phyloP scores from a whole-genome alignment of 768 basidiomycete species.

The Cystoderma amianthinum region DNA sequence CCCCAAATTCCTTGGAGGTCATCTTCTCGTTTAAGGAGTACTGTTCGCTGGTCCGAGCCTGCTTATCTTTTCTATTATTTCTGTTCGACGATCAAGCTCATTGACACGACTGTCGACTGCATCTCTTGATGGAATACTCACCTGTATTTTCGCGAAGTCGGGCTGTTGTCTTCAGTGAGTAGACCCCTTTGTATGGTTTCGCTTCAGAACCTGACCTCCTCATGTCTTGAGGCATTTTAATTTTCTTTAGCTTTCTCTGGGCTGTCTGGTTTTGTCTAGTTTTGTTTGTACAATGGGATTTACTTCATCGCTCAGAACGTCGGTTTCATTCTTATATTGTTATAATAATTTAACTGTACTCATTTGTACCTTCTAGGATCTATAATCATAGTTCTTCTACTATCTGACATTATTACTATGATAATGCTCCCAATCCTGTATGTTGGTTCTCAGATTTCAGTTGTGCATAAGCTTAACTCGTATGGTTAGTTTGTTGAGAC shows the following conservation, averaged over 20 bases:
- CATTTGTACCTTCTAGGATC: not conserved
- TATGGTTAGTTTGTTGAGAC: not conserved
- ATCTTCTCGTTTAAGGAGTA: too few species aligned
- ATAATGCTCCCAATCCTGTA: not conserved
- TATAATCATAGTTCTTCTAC: not conserved
- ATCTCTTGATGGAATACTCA: not conserved
- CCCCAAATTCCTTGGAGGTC: too few species aligned
- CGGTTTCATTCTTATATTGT: not conserved
- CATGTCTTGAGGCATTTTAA: not conserved
- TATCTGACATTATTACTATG: not conserved
- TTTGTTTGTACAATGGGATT: not conserved
- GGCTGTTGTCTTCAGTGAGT: not conserved
- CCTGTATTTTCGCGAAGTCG: not conserved
- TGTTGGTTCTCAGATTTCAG: not conserved
- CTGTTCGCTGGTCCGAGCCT: too few species aligned
- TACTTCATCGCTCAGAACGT: not conserved
- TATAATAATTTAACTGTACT: not conserved
- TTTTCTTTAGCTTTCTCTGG: not conserved
- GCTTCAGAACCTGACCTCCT: not conserved
- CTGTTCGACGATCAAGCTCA: too few species aligned
- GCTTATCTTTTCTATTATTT: too few species aligned
- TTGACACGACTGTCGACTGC: too few species aligned
- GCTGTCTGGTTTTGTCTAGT: not conserved
- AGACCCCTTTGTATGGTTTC: too few species aligned
- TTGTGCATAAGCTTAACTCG: not conserved